Evolutionary conservation across 106 monocot genomes (phyloP).

Genomic region (Dioscorea alata): DNA sequence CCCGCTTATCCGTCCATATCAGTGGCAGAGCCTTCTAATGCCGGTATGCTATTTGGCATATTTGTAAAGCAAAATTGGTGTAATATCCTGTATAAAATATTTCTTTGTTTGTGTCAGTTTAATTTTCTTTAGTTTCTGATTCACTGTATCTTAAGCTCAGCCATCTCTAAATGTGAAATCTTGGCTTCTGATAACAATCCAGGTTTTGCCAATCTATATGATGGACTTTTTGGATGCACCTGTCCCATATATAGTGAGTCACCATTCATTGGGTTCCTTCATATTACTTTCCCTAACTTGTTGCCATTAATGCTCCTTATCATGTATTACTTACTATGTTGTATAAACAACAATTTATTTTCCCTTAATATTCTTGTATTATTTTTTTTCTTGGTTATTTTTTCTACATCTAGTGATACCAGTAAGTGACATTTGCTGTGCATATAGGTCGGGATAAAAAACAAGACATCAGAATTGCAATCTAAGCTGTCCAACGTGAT

Average conservation of each 20-base stretch:
- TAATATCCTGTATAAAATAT: too few relatives aligned
- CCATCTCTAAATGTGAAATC: too few relatives aligned
- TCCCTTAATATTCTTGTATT: not conserved
- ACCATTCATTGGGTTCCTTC: not conserved
- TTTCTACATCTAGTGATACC: not conserved
- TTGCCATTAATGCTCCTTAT: too few relatives aligned
- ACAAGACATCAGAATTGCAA: slow-evolving; percentile 75
- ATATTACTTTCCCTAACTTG: not conserved
- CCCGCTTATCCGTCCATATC: slow-evolving; percentile 89
- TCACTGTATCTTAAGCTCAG: too few relatives aligned
- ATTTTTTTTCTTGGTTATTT: slow-evolving; percentile 4
- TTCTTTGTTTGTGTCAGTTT: too few relatives aligned
- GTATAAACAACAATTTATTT: not conserved
- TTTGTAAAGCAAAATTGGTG: too few relatives aligned
- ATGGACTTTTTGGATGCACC: slow-evolving; percentile 98
- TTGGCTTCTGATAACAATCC: not conserved
- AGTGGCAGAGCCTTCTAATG: slow-evolving; percentile 95
- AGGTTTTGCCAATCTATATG: slow-evolving; percentile 95
- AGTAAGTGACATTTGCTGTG: not conserved
- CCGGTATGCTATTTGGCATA: slow-evolving; percentile 45
- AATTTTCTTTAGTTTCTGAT: too few relatives aligned
- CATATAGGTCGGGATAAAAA: slow-evolving; percentile 82
- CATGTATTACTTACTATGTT: too few relatives aligned
- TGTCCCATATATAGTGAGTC: slow-evolving; percentile 95
- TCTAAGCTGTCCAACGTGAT: slow-evolving; percentile 70